Evolutionary conservation across 2,329 filamentous ascomycete species (phyloP), one percentile per base, ranked within the genome.

Genomic region (Cordyceps fumosorosea): DNA sequence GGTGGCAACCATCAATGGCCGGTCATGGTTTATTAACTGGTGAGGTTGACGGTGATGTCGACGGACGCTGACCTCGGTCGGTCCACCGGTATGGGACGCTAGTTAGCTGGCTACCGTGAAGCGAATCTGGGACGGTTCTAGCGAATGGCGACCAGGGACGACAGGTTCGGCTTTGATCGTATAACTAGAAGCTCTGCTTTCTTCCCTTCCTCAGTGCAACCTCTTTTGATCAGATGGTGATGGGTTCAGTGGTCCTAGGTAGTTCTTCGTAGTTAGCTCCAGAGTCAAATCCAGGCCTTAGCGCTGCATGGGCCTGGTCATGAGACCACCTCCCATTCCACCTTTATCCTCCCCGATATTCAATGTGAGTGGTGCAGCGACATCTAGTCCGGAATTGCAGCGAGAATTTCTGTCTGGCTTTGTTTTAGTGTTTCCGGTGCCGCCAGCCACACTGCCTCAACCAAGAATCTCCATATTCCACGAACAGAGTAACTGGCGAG

Each of bases 251-350:
- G 55, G 55, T 40, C 58, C 51, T 55, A 29, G 29, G 29, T 1
- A 7, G 29, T 29, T 29, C 29, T 29, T 5, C 29, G 29, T 37
- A n/a, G 11, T 42, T 42, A 48, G 52, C 60, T 62, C 51, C 26
- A 56, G 51, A 63, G 44, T 57, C 54, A 63, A 63, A 63, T 56
- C 24, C 44, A 45, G 52, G 52, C 56, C 60, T 69, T 72, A 69
- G 69, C 70, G 69, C 69, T 65, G 67, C 66, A 67, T 67, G 63
- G 62, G 64, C 63, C 63, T 64, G 70, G 69, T 72, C 70, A 71
- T 71, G 70, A 66, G 70, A 72, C 69, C 69, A 64, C 55, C 54
- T 65, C 62, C 62, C 64, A 68, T 67, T 67, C 66, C 67, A 65
- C 63, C 65, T 63, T 53, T 64, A 57, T 26, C 55, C 40, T 37